A percentile compares a stretch with the other conserved stretches of the same genome.
Conservation (phyloP, 2,329 filamentous ascomycete genomes). For the Septoria linicola region DNA sequence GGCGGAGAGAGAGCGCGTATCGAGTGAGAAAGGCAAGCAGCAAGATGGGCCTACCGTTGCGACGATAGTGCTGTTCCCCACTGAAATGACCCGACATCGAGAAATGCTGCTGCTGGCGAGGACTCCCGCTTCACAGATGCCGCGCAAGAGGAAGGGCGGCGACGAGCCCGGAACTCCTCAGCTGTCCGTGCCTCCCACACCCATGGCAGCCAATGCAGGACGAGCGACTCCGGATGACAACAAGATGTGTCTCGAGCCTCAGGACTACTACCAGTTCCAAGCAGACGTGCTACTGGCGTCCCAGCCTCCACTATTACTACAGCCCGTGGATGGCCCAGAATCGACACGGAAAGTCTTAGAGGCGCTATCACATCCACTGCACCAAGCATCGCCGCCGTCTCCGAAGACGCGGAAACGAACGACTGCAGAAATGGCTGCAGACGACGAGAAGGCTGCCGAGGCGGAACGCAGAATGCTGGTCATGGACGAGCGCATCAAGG, state of each 20-base stretch:
- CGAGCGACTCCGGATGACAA: slow-evolving; percentile 36
- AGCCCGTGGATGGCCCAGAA: slow-evolving; percentile 67
- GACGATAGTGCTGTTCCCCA: slow-evolving; percentile 83
- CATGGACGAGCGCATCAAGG: slow-evolving; percentile 76
- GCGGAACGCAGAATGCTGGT: slow-evolving; percentile 91
- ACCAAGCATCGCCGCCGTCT: slow-evolving; percentile 71
- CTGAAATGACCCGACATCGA: slow-evolving; percentile 68
- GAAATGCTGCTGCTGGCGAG: slow-evolving; percentile 75
- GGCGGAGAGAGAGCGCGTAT: slow-evolving; percentile 30
- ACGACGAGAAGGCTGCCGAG: slow-evolving; percentile 86
- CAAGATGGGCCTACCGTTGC: slow-evolving; percentile 58
- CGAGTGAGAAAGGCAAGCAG: slow-evolving; percentile 45
- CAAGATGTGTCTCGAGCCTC: slow-evolving; percentile 72
- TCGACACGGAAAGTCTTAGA: slow-evolving; percentile 72
- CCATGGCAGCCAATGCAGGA: slow-evolving; percentile 50
- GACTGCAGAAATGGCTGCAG: slow-evolving; percentile 88
- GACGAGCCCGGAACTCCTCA: slow-evolving; percentile 50
- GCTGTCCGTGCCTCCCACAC: slow-evolving; percentile 51
- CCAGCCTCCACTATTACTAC: slow-evolving; percentile 71
- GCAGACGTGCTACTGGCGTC: slow-evolving; percentile 72
- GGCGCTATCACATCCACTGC: slow-evolving; percentile 70
- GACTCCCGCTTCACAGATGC: slow-evolving; percentile 59
- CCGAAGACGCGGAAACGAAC: slow-evolving; percentile 92
- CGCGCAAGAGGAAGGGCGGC: slow-evolving; percentile 40
- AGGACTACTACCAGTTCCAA: slow-evolving; percentile 72